Conservation (phyloP, 2,329 filamentous ascomycete genomes). For the Xylariaceae sp. region DNA sequence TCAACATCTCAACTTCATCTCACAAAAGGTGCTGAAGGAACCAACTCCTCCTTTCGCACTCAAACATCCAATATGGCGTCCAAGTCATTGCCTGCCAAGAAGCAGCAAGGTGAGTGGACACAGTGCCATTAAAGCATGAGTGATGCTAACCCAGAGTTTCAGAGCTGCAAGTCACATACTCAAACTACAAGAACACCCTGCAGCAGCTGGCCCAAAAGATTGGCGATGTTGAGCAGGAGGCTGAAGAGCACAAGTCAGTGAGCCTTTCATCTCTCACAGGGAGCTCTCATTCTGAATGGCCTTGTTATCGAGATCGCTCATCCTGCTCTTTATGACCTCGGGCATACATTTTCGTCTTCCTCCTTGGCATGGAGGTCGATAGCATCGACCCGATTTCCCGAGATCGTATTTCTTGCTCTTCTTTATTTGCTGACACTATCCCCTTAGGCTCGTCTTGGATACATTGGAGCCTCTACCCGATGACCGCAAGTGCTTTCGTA, state of each 20-base stretch:
- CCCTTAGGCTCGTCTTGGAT: constrained; percentile 79
- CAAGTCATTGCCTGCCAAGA: constrained; percentile 55
- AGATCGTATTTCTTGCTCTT: constrained; percentile 36
- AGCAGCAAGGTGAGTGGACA: constrained; percentile 61
- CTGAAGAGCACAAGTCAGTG: constrained; percentile 93
- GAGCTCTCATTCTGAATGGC: constrained; percentile 16
- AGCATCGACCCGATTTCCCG: constrained; percentile 20
- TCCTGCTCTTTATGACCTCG: constrained; percentile 15
- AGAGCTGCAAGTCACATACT: constrained; percentile 79
- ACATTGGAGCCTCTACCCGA: constrained; percentile 76
- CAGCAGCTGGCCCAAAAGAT: constrained; percentile 95
- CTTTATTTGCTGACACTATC: constrained; percentile 25
- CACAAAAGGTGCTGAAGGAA: background rate
- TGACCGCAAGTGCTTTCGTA: constrained; percentile 94
- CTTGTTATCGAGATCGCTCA: constrained; percentile 1
- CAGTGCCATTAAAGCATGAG: background rate
- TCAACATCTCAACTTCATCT: constrained; percentile 5
- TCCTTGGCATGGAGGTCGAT: constrained; percentile 21
- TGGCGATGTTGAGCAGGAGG: constrained; percentile 93
- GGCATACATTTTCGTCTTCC: constrained; percentile 17
- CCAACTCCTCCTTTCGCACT: background rate
- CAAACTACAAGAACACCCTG: constrained; percentile 70
- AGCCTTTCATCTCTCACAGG: constrained; percentile 6
- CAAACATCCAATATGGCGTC: constrained; percentile 40
- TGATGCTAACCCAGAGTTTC: constrained; percentile 19